Conservation (phyloP, 805 yeast species). For the Saturnispora ahearnii region DNA sequence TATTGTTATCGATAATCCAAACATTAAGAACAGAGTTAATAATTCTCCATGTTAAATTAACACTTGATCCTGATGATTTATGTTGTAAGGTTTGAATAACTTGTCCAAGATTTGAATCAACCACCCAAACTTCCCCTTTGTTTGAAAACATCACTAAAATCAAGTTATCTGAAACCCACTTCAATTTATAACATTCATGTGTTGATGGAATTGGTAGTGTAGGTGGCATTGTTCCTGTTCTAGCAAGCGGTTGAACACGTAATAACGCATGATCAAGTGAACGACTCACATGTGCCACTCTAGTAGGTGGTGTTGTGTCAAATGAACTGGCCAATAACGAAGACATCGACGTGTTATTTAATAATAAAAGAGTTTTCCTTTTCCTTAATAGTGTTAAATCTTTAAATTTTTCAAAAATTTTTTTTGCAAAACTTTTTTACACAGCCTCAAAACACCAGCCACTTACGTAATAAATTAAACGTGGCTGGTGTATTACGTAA, state of each 20-base stretch:
- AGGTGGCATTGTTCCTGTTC: neutral
- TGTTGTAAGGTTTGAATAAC: neutral
- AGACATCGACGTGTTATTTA: neutral
- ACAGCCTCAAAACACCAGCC: neutral
- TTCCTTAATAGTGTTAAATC: neutral
- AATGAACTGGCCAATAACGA: slow-evolving; percentile 4
- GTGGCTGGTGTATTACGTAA: neutral
- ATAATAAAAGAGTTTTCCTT: neutral
- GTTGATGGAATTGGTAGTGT: neutral
- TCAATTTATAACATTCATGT: neutral
- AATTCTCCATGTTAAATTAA: neutral
- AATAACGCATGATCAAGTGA: slow-evolving; percentile 8
- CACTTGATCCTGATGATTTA: neutral
- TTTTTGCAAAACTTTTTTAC: neutral
- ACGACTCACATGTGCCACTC: slow-evolving; percentile 10
- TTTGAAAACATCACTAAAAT: neutral
- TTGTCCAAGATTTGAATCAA: slow-evolving; percentile 3
- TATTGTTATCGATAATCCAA: slow-evolving; percentile 8
- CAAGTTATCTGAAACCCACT: slow-evolving; percentile 2
- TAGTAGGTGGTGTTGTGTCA: neutral
- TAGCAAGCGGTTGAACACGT: slow-evolving; percentile 7
- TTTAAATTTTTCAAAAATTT: neutral
- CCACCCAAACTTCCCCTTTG: slow-evolving; percentile 1
- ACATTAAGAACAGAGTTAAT: neutral
- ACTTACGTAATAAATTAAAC: neutral